Conservation (phyloP, 2,329 filamentous ascomycete genomes). For the Huntiella abstrusa region DNA sequence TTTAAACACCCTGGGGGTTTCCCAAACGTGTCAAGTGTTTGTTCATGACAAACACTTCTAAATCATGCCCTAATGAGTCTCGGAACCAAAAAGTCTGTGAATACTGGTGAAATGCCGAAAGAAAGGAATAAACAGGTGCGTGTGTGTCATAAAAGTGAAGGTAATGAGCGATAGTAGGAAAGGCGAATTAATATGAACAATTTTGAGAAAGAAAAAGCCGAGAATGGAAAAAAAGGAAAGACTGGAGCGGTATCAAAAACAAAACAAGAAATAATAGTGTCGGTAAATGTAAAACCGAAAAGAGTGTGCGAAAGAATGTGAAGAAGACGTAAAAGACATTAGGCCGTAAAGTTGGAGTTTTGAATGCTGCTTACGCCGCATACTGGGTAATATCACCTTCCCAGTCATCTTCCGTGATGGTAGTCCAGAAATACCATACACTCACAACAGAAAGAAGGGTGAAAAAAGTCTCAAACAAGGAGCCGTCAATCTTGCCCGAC, state of each 20-base stretch:
- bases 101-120: neutral
- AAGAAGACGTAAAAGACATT: neutral
- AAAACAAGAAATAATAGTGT: neutral
- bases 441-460: slow-evolving; percentile 66
- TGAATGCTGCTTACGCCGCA: neutral
- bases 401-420: slow-evolving; percentile 98
- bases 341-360: neutral
- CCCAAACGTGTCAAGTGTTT: too few species aligned
- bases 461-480: slow-evolving; percentile 84
- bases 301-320: slow-evolving; percentile 2
- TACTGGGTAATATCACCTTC: slow-evolving; percentile 30
- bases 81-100: too few species aligned
- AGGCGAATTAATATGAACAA: neutral
- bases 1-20: too few species aligned
- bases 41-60: too few species aligned
- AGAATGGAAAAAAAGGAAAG: neutral
- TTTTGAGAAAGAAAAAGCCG: neutral
- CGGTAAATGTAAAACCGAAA: neutral
- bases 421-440: slow-evolving; percentile 95
- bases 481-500: slow-evolving; percentile 71
- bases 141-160: too few species aligned
- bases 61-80: too few species aligned
- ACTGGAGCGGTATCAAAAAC: neutral
- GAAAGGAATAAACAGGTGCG: slow-evolving; percentile 3
- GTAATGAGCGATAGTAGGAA: neutral